phyloP scores from a whole-genome alignment of 805 yeast genomes.

The Jamesozyma jinghongensis region DNA sequence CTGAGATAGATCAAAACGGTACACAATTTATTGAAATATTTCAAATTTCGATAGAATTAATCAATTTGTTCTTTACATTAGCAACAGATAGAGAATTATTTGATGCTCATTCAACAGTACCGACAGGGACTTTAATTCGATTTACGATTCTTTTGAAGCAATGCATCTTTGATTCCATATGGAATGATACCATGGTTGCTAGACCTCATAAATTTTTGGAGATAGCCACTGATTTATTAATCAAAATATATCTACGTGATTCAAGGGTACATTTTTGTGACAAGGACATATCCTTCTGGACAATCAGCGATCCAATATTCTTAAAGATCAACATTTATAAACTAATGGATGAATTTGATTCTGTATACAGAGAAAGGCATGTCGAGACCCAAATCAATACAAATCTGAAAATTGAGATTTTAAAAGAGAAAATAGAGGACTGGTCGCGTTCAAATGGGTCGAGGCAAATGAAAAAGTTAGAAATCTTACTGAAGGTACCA shows the following conservation, averaged over 20 bases:
- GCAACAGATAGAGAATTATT: constrained; percentile 26
- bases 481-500: constrained; percentile 56
- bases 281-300: constrained; percentile 3
- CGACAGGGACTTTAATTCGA: constrained; percentile 10
- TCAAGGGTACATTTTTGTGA: constrained; percentile 9
- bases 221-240: constrained; percentile 14
- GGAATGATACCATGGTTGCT: constrained; percentile 10
- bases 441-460: constrained; percentile 7
- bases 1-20: not conserved
- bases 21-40: not conserved
- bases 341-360: constrained; percentile 2
- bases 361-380: not conserved
- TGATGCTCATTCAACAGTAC: constrained; percentile 7
- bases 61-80: constrained; percentile 19
- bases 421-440: not conserved
- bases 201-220: constrained; percentile 7
- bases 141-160: constrained; percentile 15
- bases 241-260: constrained; percentile 24
- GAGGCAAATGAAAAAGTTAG: constrained; percentile 31
- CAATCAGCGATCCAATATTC: constrained; percentile 17
- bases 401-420: not conserved
- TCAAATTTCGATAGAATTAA: constrained; percentile 12
- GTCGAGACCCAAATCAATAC: not conserved
- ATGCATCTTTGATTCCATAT: constrained; percentile 17
- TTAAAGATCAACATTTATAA: constrained; percentile 15